Conservation (phyloP, 106 monocot genomes). For the Dendrobium nobile region DNA sequence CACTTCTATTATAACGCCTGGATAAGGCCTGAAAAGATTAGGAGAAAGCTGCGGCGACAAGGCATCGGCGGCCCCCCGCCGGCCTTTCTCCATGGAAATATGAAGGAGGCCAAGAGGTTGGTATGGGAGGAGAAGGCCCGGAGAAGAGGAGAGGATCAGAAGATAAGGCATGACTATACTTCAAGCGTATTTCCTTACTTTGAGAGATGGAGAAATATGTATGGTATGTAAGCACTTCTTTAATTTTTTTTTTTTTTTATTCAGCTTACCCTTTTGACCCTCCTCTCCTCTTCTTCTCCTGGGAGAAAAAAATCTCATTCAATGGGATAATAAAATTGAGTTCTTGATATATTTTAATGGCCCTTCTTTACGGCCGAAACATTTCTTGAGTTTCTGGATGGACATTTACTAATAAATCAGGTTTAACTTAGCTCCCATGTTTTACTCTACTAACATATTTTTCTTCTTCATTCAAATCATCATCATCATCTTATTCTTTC, state of each 20-base stretch:
- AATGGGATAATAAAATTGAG: neutral
- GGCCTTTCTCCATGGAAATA: constrained; percentile 37
- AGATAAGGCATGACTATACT: constrained; percentile 20
- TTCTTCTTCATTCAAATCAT: no score
- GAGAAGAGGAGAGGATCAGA: neutral
- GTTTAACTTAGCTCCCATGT: no score
- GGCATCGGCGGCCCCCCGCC: constrained; percentile 60
- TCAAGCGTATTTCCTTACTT: constrained; percentile 40
- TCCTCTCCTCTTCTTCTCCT: no score
- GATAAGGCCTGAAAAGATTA: constrained; percentile 27
- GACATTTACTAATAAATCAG: no score
- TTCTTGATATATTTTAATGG: no score
- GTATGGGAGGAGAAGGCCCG: constrained; percentile 12
- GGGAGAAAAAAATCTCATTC: neutral
- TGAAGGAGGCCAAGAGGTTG: constrained; percentile 33
- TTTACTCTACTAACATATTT: no score
- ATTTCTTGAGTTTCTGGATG: no score
- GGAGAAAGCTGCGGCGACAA: constrained; percentile 38
- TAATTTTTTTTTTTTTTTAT: neutral
- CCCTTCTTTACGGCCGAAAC: no score
- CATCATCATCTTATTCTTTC: no score
- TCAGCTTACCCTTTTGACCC: no score
- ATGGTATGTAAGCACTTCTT: constrained; percentile 29
- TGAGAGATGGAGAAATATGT: constrained; percentile 36
- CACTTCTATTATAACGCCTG: constrained; percentile 27